A percentile compares a stretch with the other conserved stretches of the same genome.
Evolutionary conservation across 495 filamentous ascomycete genomes (phyloP).

Genomic region (Neurospora sp.): DNA sequence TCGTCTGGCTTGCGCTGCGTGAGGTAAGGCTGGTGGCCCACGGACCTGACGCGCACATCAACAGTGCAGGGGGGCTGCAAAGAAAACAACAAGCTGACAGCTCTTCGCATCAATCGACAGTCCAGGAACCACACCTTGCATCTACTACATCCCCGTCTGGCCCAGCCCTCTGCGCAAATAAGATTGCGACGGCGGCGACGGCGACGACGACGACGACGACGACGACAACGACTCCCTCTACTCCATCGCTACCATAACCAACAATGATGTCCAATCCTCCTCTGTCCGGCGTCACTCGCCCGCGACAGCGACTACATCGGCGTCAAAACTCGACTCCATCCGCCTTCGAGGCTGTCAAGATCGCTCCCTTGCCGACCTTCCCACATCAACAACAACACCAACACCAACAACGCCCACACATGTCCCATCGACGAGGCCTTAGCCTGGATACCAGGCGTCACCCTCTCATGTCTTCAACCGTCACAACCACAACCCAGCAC

Average conservation of each 20-base stretch:
- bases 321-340: conserved; percentile 83
- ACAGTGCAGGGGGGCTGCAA: conserved; percentile 2
- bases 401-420: conserved; percentile 27
- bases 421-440: conserved; percentile 65
- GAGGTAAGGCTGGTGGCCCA: conserved; percentile 37
- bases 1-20: conserved; percentile 65
- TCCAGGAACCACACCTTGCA: conserved; percentile 41
- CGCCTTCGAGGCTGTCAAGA: conserved; percentile 58
- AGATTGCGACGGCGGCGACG: conserved; percentile 24
- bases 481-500: conserved; percentile 35
- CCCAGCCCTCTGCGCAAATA: conserved; percentile 26
- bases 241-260: conserved; percentile 46
- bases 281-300: conserved; percentile 48
- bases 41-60: background rate
- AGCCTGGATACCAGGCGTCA: conserved; percentile 63
- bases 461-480: conserved; percentile 30
- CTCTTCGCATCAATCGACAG: conserved; percentile 23
- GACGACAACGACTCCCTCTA: conserved; percentile 37
- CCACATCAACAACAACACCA: conserved; percentile 28
- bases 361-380: conserved; percentile 48
- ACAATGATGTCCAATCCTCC: conserved; percentile 66
- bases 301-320: conserved; percentile 65
- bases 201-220: conserved; percentile 30
- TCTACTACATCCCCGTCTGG: background rate
- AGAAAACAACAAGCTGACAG: conserved; percentile 9